Evolutionary conservation across 805 yeast species (phyloP), one percentile per base, ranked within the genome.

Genomic region (Metschnikowia gelsemii): DNA sequence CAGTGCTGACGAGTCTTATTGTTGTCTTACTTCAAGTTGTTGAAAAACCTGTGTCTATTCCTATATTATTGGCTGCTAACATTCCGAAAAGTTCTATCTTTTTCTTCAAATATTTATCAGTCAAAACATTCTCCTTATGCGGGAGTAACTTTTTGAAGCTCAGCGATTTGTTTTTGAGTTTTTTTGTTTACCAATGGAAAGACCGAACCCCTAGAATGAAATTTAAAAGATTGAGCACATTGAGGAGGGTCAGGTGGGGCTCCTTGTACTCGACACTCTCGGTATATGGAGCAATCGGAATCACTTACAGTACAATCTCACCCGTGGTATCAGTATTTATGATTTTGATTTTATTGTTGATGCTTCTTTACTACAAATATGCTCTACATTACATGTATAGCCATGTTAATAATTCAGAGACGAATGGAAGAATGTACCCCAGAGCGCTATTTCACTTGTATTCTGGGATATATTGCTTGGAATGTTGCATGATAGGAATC

Each of bases 21-120:
- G 79, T 77, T 6, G 70, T 87, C 0, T 60, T 84, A 32, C 79
- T 80, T 47, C 80, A 77, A 42, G 62, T 84, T 4, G 61, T 86
- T 5, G 79, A 76, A 45, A 82, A 77, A 50, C 96, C 96, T 1
- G 78, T 81, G 0, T 78, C 87, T 0, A 76, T 86, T 9, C 88
- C 93, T 1, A 69, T 78, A 5, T 61, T 87, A 40, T 68, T 88
- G 18, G 96, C 96, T 0, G 73, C 75, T 11, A 86, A 88, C 52
- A 69, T 90, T 25, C 96, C 96, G 0, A 85, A 84, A 55, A 85
- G 95, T 18, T 83, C 96, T 1, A 86, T 82, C 32, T 89, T 90
- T 56, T 90, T 89, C 64, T 82, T 82, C 59, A 84, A 90, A 3
- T 87, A 83, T 55, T 66, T 88, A 27, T 64, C 87, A 0, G 69